phyloP scores from a whole-genome alignment of 139 green algal genomes.

The Coelastrella sp. region DNA sequence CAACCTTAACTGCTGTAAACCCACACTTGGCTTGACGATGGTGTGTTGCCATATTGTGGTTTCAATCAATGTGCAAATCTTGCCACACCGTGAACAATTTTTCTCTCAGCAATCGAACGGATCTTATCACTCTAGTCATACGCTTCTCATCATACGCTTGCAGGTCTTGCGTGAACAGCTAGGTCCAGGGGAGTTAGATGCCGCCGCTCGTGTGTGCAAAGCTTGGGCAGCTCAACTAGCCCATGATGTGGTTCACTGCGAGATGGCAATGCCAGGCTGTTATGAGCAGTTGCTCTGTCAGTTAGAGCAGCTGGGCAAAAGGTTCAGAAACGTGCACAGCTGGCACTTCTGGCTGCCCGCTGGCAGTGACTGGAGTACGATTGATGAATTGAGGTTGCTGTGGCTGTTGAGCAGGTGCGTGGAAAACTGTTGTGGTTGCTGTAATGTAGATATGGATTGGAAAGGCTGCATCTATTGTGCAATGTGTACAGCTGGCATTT shows the following conservation, averaged over 20 bases:
- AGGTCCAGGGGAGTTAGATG: slow-evolving; percentile 31
- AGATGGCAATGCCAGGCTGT: slow-evolving; percentile 11
- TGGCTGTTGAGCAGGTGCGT: slow-evolving; percentile 37
- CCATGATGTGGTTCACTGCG: slow-evolving; percentile 27
- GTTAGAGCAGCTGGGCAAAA: slow-evolving; percentile 27
- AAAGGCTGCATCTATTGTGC: too few species aligned
- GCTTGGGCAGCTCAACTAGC: slow-evolving; percentile 32
- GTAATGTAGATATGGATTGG: too few species aligned
- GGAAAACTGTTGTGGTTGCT: background rate
- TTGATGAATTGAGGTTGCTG: slow-evolving; percentile 6
- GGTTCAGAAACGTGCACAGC: slow-evolving; percentile 38
- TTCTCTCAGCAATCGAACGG: too few species aligned
- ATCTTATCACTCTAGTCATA: too few species aligned
- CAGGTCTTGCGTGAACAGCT: slow-evolving; percentile 43
- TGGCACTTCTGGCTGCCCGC: slow-evolving; percentile 41
- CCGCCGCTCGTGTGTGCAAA: slow-evolving; percentile 33
- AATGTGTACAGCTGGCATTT: background rate
- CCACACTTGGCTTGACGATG: too few species aligned
- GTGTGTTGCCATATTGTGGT: too few species aligned
- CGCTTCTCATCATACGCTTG: background rate
- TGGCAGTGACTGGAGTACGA: slow-evolving; percentile 5
- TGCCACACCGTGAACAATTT: too few species aligned
- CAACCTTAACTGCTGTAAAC: too few species aligned
- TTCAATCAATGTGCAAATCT: too few species aligned
- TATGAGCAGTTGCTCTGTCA: slow-evolving; percentile 46